phyloP scores from a whole-genome alignment of 805 yeast species.

The Kodamaea sagamina region DNA sequence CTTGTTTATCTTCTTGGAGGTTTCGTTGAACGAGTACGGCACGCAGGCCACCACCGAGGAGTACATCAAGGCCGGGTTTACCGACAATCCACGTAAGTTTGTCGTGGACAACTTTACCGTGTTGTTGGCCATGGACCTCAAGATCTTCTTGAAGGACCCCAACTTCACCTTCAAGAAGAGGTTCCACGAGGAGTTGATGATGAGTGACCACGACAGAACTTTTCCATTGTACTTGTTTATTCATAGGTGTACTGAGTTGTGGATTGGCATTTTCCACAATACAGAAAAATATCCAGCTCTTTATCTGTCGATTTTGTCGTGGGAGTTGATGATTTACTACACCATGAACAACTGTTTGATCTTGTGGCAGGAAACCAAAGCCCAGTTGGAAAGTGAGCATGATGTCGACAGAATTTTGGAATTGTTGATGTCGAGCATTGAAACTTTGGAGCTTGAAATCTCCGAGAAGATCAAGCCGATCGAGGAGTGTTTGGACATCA shows the following conservation, averaged over 20 bases:
- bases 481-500: slow-evolving; percentile 48
- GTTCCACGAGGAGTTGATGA: slow-evolving; percentile 64
- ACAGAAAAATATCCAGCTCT: slow-evolving; percentile 37
- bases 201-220: slow-evolving; percentile 51
- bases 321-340: slow-evolving; percentile 57
- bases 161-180: slow-evolving; percentile 62
- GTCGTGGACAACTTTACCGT: slow-evolving; percentile 49
- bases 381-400: slow-evolving; percentile 41
- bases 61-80: slow-evolving; percentile 48
- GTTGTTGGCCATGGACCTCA: slow-evolving; percentile 54
- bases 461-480: slow-evolving; percentile 25
- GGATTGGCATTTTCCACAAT: slow-evolving; percentile 37
- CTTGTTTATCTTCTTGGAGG: slow-evolving; percentile 40
- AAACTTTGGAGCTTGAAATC: slow-evolving; percentile 30
- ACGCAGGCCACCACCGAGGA: slow-evolving; percentile 45
- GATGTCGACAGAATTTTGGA: slow-evolving; percentile 55
- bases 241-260: slow-evolving; percentile 34
- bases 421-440: slow-evolving; percentile 40
- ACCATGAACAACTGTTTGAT: slow-evolving; percentile 59
- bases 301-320: slow-evolving; percentile 43
- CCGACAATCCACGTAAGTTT: slow-evolving; percentile 44
- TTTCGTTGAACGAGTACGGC: slow-evolving; percentile 44
- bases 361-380: slow-evolving; percentile 66
- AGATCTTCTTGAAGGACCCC: slow-evolving; percentile 55
- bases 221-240: slow-evolving; percentile 52